Evolutionary conservation across 1,139 yeast species (phyloP), one percentile per base, ranked within the genome.

Genomic region (Protomyces macrosporus): DNA sequence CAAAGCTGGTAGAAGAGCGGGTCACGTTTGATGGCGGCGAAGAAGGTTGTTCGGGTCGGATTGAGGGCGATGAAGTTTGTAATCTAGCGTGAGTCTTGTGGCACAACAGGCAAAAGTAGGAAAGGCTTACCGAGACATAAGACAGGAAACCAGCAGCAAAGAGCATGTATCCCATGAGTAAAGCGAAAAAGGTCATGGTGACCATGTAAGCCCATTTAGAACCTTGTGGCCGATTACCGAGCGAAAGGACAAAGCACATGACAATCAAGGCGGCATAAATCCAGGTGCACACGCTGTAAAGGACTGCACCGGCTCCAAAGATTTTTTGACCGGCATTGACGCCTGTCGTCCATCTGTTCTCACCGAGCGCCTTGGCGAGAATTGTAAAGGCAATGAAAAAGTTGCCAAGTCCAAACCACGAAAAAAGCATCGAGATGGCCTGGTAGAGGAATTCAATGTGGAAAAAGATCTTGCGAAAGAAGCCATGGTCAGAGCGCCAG

Each of bases 191-290:
- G 62, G 85, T 75, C 63, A 89, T 95, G 70, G 91, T 89, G n/a
- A 87, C 82, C 66, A 88, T 76, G 73, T 93, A 93, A 70, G 90
- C 88, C 70, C 79, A 79, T 68, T 88, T 89, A 0, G 98, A 90
- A 50, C 98, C 97, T 70, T 86, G 87, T 1, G 98, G 98, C 65
- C 91, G 86, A 74, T 93, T 93, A 72, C 98, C 98, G 75, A 93
- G 86, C 58, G 97, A 86, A 68, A 93, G 77, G 63, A 93, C 91
- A 75, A 93, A 93, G 16, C 96, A 90, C 1, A 97, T 87, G 14
- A 90, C 87, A n/a, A 93, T 75, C 12, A 96, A 89, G 1, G 93
- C 89, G 65, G 90, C 80, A 72, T 93, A 93, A 45, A 93, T 77
- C 97, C 98, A 93, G 16, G 91, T 76, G 72, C 93, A 87, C 0